Evolutionary conservation across 75 land plant species (phyloP).

Genomic region (Pinus albicaulis): DNA sequence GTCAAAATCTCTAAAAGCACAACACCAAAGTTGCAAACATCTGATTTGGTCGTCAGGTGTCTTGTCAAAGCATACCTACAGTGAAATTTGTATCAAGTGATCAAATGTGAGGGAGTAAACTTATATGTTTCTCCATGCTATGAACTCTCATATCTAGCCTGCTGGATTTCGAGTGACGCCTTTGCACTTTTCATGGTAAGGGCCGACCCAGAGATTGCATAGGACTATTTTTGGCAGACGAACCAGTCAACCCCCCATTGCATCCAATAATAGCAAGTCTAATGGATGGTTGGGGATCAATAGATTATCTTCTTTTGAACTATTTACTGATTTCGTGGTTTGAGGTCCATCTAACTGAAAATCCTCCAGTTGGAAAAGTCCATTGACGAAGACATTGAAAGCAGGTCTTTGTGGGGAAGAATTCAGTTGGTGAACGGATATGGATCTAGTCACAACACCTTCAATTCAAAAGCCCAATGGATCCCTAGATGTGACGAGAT

Average conservation of each 20-base stretch:
- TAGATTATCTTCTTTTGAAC: neutral
- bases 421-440: too few species aligned
- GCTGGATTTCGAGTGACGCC: neutral
- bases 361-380: neutral
- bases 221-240: neutral
- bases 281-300: too few species aligned
- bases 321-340: neutral
- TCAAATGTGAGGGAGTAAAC: too few species aligned
- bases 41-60: slow-evolving; percentile 87
- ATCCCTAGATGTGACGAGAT: too few species aligned
- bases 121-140: neutral
- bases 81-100: too few species aligned
- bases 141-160: neutral
- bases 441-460: too few species aligned
- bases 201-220: slow-evolving; percentile 3
- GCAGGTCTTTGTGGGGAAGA: too few species aligned
- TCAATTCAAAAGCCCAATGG: too few species aligned
- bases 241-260: neutral
- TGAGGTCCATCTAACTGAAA: neutral
- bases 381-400: too few species aligned
- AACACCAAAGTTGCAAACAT: slow-evolving; percentile 88
- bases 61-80: slow-evolving; percentile 82
- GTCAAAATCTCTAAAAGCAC: slow-evolving; percentile 82
- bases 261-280: neutral
- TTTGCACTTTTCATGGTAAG: neutral